Conservation (phyloP, 768 basidiomycete species). For the Dioszegia aurantiaca region DNA sequence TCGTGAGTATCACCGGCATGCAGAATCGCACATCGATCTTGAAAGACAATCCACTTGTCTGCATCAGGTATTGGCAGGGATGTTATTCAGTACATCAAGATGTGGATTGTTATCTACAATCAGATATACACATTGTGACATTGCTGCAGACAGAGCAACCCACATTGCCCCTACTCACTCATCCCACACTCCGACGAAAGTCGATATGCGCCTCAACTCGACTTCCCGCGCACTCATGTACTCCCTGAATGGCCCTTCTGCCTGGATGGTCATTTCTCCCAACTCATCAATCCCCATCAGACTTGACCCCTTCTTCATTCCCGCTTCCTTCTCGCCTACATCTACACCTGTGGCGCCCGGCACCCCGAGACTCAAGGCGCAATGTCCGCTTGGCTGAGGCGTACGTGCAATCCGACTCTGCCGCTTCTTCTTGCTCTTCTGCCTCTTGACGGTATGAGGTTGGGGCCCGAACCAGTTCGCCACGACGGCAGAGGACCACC, state of each 20-base stretch:
- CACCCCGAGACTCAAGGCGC: neutral
- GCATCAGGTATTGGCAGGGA: too few species aligned
- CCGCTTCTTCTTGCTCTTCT: neutral
- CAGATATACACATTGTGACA: too few species aligned
- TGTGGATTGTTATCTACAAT: too few species aligned
- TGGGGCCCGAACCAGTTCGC: conserved; percentile 39
- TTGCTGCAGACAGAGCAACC: too few species aligned
- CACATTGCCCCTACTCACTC: too few species aligned
- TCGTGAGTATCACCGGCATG: conserved; percentile 21
- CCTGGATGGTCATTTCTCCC: neutral
- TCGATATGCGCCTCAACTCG: neutral
- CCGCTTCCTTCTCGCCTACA: neutral
- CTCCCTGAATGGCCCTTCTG: neutral
- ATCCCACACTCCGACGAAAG: conserved; percentile 12
- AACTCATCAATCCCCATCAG: neutral
- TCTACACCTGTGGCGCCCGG: neutral
- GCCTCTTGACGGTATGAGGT: conserved; percentile 16
- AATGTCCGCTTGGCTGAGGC: too few species aligned
- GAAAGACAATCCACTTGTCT: too few species aligned
- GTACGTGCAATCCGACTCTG: too few species aligned
- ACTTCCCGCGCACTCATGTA: neutral
- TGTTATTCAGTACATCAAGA: too few species aligned
- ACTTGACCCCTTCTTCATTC: neutral
- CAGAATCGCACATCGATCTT: neutral
- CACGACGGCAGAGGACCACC: conserved; percentile 38